Evolutionary conservation across 768 basidiomycete species (phyloP).

Genomic region (Pulveroboletus sp.): DNA sequence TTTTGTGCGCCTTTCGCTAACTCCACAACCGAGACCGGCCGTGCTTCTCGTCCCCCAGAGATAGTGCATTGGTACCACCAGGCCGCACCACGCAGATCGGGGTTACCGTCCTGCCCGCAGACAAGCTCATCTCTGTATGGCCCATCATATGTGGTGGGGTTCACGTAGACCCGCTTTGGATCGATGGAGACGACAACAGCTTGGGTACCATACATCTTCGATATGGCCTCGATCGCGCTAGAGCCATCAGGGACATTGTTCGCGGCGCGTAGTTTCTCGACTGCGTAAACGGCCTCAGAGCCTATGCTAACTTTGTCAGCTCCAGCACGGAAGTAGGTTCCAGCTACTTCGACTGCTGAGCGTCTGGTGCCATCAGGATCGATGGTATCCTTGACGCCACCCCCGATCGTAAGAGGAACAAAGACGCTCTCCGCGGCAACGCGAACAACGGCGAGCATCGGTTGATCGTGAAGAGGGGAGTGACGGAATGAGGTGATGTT

Average conservation of each 20-base stretch:
- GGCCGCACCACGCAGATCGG: constrained; percentile 61
- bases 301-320: constrained; percentile 99
- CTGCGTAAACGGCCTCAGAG: constrained; percentile 90
- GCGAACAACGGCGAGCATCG: constrained; percentile 94
- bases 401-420: constrained; percentile 97
- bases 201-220: constrained; percentile 85
- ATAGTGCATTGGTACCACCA: constrained; percentile 99
- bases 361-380: constrained; percentile 92
- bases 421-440: constrained; percentile 86
- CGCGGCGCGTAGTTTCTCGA: constrained; percentile 67
- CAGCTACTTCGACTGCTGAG: constrained; percentile 89
- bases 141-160: constrained; percentile 58
- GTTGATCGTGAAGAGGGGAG: constrained; percentile 92
- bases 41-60: constrained; percentile 81
- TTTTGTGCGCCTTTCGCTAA: constrained; percentile 87
- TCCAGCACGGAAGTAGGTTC: constrained; percentile 93
- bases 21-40: constrained; percentile 83
- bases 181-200: constrained; percentile 98
- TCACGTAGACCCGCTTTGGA: constrained; percentile 81
- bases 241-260: constrained; percentile 55
- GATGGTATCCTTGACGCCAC: constrained; percentile 92
- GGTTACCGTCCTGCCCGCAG: constrained; percentile 36
- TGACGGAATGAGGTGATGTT: constrained; percentile 99
- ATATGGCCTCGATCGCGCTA: constrained; percentile 92
- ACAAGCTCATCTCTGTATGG: constrained; percentile 64